phyloP scores from a whole-genome alignment of 352 stramenopile genomes.

The Aphanomyces astaci region DNA sequence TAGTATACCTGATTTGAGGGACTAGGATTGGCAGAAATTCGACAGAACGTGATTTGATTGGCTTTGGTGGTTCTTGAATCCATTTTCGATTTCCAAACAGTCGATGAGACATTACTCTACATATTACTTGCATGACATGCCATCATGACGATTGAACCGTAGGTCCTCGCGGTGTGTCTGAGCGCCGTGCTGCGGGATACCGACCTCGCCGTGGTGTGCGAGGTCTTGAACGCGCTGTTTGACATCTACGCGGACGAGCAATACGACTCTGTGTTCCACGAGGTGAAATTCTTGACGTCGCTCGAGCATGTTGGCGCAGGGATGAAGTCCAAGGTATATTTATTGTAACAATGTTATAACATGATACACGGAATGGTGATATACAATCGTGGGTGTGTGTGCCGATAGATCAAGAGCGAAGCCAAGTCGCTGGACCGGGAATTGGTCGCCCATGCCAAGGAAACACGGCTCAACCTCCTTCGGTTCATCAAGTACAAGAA shows the following conservation, averaged over 20 bases:
- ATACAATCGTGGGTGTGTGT: neutral
- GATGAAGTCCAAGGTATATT: slow-evolving; percentile 54
- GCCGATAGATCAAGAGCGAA: slow-evolving; percentile 45
- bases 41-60: too few species aligned
- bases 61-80: too few species aligned
- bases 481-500: slow-evolving; percentile 91
- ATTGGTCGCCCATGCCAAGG: slow-evolving; percentile 74
- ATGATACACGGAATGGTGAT: too few species aligned
- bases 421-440: slow-evolving; percentile 69
- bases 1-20: too few species aligned
- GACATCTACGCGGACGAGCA: slow-evolving; percentile 74
- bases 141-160: too few species aligned
- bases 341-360: too few species aligned
- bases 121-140: too few species aligned
- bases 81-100: too few species aligned
- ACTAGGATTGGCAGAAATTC: too few species aligned
- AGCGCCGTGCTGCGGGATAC: slow-evolving; percentile 48
- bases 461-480: slow-evolving; percentile 78
- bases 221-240: slow-evolving; percentile 80
- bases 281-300: slow-evolving; percentile 48
- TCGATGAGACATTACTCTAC: too few species aligned
- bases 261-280: slow-evolving; percentile 65
- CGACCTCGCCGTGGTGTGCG: slow-evolving; percentile 73
- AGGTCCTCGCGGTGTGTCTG: slow-evolving; percentile 55
- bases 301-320: slow-evolving; percentile 54